Percentiles rank a stretch among this genome's conserved stretches.
Evolutionary conservation across 2,329 filamentous ascomycete species (phyloP).

Genomic region (Claviceps purpurea): DNA sequence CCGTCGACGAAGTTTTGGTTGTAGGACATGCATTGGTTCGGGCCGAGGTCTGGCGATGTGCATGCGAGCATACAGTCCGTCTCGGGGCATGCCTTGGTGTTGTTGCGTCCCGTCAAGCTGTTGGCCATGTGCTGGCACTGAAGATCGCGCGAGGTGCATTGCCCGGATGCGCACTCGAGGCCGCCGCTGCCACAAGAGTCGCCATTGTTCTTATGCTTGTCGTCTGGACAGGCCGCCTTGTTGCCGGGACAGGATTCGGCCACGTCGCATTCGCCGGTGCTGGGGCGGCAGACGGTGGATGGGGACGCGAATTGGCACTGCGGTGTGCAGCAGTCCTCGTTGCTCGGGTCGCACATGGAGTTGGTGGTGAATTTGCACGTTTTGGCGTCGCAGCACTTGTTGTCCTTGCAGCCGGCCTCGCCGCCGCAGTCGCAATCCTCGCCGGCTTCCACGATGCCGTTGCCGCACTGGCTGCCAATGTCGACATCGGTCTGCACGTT

Average conservation of each 20-base stretch:
- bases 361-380: constrained; percentile 73
- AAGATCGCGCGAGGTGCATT: constrained; percentile 82
- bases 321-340: constrained; percentile 66
- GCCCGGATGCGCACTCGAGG: constrained; percentile 74
- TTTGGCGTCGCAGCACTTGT: constrained; percentile 68
- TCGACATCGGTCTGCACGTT: constrained; percentile 72
- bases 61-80: constrained; percentile 64
- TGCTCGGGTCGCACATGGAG: constrained; percentile 67
- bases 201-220: constrained; percentile 58
- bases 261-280: constrained; percentile 72
- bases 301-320: constrained; percentile 53
- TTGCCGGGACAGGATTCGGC: constrained; percentile 69
- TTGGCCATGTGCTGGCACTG: constrained; percentile 84
- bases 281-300: constrained; percentile 66
- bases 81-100: constrained; percentile 61
- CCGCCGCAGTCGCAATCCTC: constrained; percentile 97
- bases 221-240: constrained; percentile 58
- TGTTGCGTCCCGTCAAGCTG: constrained; percentile 55
- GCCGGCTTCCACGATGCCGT: constrained; percentile 87
- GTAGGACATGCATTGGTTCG: constrained; percentile 56
- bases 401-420: constrained; percentile 51
- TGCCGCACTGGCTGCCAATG: constrained; percentile 76
- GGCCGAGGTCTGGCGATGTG: constrained; percentile 52
- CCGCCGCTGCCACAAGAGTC: constrained; percentile 50
- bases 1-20: constrained; percentile 92